Conservation (phyloP, 2,329 filamentous ascomycete genomes). For the Sclerotinia trifoliorum region DNA sequence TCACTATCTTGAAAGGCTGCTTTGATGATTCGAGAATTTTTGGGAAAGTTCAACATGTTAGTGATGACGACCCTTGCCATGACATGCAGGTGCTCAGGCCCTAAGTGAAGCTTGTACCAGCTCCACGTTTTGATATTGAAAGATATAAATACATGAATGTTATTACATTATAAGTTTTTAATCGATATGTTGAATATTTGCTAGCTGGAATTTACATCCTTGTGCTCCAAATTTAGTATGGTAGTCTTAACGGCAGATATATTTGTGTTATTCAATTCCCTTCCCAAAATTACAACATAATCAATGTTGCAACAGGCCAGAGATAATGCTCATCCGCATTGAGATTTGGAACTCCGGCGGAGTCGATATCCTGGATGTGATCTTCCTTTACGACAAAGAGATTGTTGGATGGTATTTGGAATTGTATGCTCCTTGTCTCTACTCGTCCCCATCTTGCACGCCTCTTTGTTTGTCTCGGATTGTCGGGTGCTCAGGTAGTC, state of each 20-base stretch:
- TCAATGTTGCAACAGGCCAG: background rate
- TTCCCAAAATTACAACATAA: background rate
- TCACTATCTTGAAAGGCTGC: background rate
- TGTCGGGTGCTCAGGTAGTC: background rate
- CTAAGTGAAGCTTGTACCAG: background rate
- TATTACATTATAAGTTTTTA: background rate
- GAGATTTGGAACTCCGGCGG: background rate
- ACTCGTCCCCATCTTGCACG: slow-evolving; percentile 2
- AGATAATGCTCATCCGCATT: background rate
- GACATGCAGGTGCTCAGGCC: slow-evolving; percentile 1
- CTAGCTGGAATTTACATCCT: background rate
- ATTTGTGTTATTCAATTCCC: background rate
- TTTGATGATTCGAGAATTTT: background rate
- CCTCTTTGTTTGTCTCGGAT: background rate
- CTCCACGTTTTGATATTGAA: background rate
- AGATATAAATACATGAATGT: background rate
- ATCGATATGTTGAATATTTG: background rate
- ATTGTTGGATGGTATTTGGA: background rate
- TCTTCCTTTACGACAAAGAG: background rate
- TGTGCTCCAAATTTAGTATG: background rate
- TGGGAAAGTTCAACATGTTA: background rate
- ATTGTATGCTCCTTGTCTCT: background rate
- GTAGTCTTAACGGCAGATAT: background rate
- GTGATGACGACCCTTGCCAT: background rate
- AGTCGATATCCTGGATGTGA: background rate